phyloP scores from a whole-genome alignment of 2,329 filamentous ascomycete species.

The Aspergillus pseudonomiae region DNA sequence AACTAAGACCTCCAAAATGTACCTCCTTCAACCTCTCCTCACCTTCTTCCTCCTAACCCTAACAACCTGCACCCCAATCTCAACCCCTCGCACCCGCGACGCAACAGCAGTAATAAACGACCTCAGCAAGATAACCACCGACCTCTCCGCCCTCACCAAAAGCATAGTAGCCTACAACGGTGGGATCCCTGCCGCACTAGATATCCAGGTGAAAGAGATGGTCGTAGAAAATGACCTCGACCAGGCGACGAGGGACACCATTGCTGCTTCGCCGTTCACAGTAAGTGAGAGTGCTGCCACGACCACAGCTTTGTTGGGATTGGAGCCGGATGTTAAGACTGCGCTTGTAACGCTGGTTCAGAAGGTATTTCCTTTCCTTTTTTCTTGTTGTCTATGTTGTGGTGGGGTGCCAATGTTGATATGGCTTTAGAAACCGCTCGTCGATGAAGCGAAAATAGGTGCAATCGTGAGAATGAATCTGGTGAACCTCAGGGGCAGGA shows the following conservation, averaged over 20 bases:
- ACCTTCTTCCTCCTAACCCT: constrained; percentile 5
- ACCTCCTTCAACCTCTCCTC: not conserved
- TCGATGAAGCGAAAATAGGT: not conserved
- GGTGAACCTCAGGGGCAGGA: not conserved
- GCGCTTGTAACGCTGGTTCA: constrained; percentile 8
- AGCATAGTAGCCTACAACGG: constrained; percentile 11
- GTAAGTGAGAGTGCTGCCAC: constrained; percentile 9
- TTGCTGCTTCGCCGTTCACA: constrained; percentile 9
- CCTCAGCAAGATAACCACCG: constrained; percentile 9
- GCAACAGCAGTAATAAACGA: constrained; percentile 13
- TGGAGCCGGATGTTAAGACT: constrained; percentile 12
- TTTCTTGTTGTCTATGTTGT: not conserved
- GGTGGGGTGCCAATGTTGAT: too few relatives aligned
- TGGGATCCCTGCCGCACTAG: not conserved
- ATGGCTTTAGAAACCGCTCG: not conserved
- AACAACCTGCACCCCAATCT: not conserved
- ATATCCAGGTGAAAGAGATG: constrained; percentile 8
- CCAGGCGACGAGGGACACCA: constrained; percentile 8
- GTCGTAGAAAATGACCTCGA: constrained; percentile 10
- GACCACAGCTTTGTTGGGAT: constrained; percentile 7
- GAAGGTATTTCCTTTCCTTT: constrained; percentile 4
- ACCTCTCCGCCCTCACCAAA: constrained; percentile 7
- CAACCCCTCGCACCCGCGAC: constrained; percentile 1
- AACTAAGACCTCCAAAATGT: constrained; percentile 2
- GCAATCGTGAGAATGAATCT: not conserved